These are phyloP conservation scores for Apiotrichum mycotoxinovorans DNA, from an alignment of 1,284 basidiomycete genomes.

Conservation along the genomic window DNA sequence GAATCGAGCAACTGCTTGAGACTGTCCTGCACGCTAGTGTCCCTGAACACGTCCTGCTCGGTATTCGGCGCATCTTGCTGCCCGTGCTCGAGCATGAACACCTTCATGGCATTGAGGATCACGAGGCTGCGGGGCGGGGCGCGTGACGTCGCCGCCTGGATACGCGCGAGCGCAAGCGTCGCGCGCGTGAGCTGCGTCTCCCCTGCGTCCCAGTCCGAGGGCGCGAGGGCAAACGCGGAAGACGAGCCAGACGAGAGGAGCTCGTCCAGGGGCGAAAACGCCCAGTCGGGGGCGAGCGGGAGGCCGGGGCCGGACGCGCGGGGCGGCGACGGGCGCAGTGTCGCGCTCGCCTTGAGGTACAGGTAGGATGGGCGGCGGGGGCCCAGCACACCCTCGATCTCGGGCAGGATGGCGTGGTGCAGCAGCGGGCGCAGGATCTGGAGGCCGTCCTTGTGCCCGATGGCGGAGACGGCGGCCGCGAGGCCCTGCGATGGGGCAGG, in stretches of 20 bases:
- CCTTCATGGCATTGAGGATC: constrained; percentile 78
- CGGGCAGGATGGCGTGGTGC: constrained; percentile 46
- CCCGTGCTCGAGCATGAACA: constrained; percentile 87
- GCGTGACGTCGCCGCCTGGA: neutral
- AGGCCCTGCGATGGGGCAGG: constrained; percentile 1
- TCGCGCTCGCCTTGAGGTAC: constrained; percentile 49
- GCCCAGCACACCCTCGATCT: constrained; percentile 38
- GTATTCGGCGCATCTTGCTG: constrained; percentile 50
- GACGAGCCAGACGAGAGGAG: constrained; percentile 75
- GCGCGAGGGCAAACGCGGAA: constrained; percentile 64
- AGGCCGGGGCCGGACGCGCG: constrained; percentile 51
- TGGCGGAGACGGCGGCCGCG: constrained; percentile 7
- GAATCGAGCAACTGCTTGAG: constrained; percentile 59
- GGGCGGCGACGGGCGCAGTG: constrained; percentile 41
- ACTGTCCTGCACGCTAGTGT: constrained; percentile 56
- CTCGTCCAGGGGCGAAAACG: constrained; percentile 69
- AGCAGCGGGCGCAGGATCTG: constrained; percentile 50
- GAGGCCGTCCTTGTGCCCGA: constrained; percentile 38
- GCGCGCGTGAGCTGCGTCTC: constrained; percentile 75
- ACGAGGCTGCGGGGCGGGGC: constrained; percentile 25
- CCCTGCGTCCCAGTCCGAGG: constrained; percentile 70
- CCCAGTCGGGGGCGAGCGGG: constrained; percentile 70
- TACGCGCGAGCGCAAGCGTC: constrained; percentile 58
- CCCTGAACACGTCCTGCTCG: constrained; percentile 53
- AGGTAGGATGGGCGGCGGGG: constrained; percentile 39